Base-by-base conservation (phyloP, 2,329 filamentous ascomycete species). In the Ophiostoma pallidulum region DNA sequence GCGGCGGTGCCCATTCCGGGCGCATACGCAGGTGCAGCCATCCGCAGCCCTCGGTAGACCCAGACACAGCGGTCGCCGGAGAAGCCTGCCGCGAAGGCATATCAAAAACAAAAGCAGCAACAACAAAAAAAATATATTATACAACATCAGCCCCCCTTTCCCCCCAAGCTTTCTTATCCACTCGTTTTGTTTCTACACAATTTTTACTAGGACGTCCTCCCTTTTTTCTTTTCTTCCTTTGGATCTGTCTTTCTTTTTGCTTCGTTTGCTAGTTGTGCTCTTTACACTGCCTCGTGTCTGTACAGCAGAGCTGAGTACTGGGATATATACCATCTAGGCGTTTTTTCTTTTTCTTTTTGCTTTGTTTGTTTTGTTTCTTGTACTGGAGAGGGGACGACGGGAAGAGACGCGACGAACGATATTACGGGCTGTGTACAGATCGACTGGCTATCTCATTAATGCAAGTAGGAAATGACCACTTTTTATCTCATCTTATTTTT, bases 1-100 rank as follows among this genome's bases (percentile, higher is more conserved):
- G 90, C 82, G 12, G 71, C 83, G 19, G 91, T 96, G 28, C 87
- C 90, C 1, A 95, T 96, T 51, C 91, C 91, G 0, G 86, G 85
- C 6, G 86, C 89, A 0, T 96, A 96, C 61, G 70, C 75, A 7
- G 75, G 73, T 41, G 70, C 71, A 49, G 71, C 70, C 6, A 57
- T 78, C 48, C 74, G 70, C 64, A 75, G 69, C 58, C 73, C 75
- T 29, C 69, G 45, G 45, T 47, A 49, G 32, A 26, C 32, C 16
- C n/a, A n/a, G n/a, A n/a, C n/a, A n/a, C n/a, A n/a, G n/a, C n/a
- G n/a, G n/a, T n/a, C n/a, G n/a, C n/a, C n/a, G n/a, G n/a, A n/a
- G n/a, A n/a, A n/a, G n/a, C n/a, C n/a, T n/a, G n/a, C n/a, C n/a
- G n/a, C n/a, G n/a, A n/a, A n/a, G n/a, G 41, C n/a, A 3, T 28